Conservation (phyloP, 2,329 filamentous ascomycete genomes). For the Colletotrichum eremochloae region DNA sequence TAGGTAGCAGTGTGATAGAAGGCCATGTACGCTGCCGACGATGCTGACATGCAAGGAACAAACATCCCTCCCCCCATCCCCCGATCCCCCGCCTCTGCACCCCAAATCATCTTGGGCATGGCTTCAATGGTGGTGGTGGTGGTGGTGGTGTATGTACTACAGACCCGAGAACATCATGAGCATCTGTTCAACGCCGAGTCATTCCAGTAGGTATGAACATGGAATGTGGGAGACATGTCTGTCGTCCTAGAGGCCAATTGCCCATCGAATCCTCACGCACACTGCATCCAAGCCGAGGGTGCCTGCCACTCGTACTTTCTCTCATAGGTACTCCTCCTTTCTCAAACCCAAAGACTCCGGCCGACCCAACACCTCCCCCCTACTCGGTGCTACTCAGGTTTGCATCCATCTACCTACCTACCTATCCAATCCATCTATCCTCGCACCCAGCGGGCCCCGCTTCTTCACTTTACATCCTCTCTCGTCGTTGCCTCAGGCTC, state of each 20-base stretch:
- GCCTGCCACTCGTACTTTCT: not conserved
- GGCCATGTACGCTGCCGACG: not conserved
- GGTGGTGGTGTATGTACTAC: no score
- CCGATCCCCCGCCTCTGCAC: no score
- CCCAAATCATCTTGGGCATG: no score
- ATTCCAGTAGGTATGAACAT: not conserved
- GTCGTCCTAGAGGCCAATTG: not conserved
- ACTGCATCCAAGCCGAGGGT: not conserved
- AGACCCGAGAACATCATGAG: not conserved
- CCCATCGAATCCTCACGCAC: not conserved
- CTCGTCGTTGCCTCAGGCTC: not conserved
- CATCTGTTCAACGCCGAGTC: not conserved
- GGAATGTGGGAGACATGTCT: not conserved
- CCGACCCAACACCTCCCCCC: not conserved
- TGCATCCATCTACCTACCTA: not conserved
- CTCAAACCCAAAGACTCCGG: not conserved
- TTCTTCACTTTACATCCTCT: not conserved
- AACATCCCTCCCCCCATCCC: no score
- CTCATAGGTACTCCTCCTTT: not conserved
- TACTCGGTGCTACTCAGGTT: not conserved
- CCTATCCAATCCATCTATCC: not conserved
- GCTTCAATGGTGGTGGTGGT: not conserved
- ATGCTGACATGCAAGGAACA: constrained; percentile 11
- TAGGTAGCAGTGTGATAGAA: no score
- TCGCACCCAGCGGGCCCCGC: not conserved